A percentile compares a stretch with the other conserved stretches of the same genome.
These are phyloP conservation scores for Microcos paniculata DNA, from an alignment of 345 rosid genomes.

Conservation along the genomic window DNA sequence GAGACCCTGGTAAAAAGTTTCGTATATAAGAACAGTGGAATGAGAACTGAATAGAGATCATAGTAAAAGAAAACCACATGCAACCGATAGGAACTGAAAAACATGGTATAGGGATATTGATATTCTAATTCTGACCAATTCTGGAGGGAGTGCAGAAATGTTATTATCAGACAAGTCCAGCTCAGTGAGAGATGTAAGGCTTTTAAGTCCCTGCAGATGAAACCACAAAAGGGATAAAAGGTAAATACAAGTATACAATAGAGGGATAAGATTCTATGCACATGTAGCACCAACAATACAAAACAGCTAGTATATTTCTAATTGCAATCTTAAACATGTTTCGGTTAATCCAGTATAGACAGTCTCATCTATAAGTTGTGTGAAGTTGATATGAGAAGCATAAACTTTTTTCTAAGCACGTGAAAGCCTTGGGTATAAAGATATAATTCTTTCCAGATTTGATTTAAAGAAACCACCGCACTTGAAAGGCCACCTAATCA, in stretches of 20 bases:
- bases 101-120: neutral
- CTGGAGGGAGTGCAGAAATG: conserved; percentile 74
- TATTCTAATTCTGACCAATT: conserved; percentile 47
- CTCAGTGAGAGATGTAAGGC: conserved; percentile 63
- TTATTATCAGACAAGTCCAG: conserved; percentile 85
- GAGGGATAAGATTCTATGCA: neutral
- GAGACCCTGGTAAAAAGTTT: conserved; percentile 52
- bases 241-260: neutral
- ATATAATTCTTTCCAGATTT: neutral
- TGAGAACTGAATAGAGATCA: neutral
- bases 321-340: neutral
- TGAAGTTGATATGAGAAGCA: neutral
- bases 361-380: neutral
- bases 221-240: neutral
- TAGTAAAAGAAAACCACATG: neutral
- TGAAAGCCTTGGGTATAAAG: neutral
- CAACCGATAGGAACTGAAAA: neutral
- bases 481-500: neutral
- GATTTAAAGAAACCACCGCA: neutral
- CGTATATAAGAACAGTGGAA: neutral
- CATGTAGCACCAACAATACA: neutral
- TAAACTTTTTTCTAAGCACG: neutral
- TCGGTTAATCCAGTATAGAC: neutral
- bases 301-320: neutral
- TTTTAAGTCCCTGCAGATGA: conserved; percentile 59